Base-by-base conservation (phyloP, 768 basidiomycete genomes). In the Termitomyces sp. region DNA sequence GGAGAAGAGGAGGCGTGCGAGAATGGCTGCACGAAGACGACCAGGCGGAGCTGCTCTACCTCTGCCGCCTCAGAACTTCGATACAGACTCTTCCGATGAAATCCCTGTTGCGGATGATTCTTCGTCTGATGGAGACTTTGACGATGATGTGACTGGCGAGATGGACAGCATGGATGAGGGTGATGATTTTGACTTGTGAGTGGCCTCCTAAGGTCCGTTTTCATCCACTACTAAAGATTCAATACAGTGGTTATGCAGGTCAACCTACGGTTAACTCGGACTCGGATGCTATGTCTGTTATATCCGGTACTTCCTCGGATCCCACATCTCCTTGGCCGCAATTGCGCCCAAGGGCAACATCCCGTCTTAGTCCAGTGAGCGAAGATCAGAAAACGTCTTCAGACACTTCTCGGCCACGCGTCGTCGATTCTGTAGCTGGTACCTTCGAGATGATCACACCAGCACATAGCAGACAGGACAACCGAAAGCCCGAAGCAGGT, bases 131-230 rank as follows among this genome's bases (percentile, higher is more conserved):
- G 76, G 78, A 12, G 80, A 73, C 65, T 82, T 76, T 51, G 83
- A 80, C 22, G 74, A 77, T 50, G 72, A 77, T 40, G 75, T 72
- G 8, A 55, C 63, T 26, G 74, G 73, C 9, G 77, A 71, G 12
- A 75, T 67, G 42, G 82, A 77, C 42, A 78, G 72, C 52, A 76
- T 80, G 69, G 82, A 82, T 60, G 87, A 85, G 48, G 83, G 72
- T 1, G 86, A 90, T 59, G 88, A 88, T 57, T 91, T 90, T 59
- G 90, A 91, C 64, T 88, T 88, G 88, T 90, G 66, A 64, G 87
- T 73, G 3, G 30, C 19, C 22, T 8, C 37, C 15, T 0, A 3
- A n/a, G 2, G 14, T 22, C 5, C 17, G 6, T 34, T 34, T 24
- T n/a, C 2, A 15, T 43, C 37, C 49, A 19, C 44, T 50, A 21